These are phyloP conservation scores for Apiospora koreana DNA, from an alignment of 2,329 filamentous ascomycete species.

Conservation along the genomic window DNA sequence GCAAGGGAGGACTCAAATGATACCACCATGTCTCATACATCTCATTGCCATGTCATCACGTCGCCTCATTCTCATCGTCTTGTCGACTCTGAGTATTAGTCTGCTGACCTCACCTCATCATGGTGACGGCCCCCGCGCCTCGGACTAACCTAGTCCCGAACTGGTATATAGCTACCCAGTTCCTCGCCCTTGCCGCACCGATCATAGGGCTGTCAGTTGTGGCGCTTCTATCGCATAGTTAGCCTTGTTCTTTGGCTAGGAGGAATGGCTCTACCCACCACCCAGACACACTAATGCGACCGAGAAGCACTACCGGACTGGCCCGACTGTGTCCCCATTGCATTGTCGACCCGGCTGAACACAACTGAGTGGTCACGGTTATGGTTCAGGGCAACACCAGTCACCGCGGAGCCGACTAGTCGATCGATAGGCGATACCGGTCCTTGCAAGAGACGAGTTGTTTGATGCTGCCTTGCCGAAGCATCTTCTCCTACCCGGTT, in stretches of 20 bases:
- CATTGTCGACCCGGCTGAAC: background rate
- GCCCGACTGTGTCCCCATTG: background rate
- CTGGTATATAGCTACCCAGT: background rate
- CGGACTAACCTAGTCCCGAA: background rate
- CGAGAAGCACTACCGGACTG: background rate
- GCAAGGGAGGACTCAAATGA: too few species aligned
- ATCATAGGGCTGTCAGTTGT: background rate
- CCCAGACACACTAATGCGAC: background rate
- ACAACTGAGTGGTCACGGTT: background rate
- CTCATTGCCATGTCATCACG: background rate
- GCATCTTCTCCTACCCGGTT: background rate
- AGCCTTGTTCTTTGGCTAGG: background rate
- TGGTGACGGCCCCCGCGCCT: background rate
- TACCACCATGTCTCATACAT: background rate
- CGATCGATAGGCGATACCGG: background rate
- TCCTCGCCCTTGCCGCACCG: background rate
- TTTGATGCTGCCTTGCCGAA: background rate
- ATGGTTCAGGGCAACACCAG: background rate
- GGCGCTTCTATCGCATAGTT: too few species aligned
- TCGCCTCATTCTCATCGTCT: background rate
- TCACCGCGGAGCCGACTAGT: background rate
- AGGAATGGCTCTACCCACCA: background rate
- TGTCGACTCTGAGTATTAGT: background rate
- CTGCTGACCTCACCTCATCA: background rate
- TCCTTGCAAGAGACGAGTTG: background rate